Evolutionary conservation across 495 filamentous ascomycete genomes (phyloP).

Genomic region (Penicillium simplicissimum): DNA sequence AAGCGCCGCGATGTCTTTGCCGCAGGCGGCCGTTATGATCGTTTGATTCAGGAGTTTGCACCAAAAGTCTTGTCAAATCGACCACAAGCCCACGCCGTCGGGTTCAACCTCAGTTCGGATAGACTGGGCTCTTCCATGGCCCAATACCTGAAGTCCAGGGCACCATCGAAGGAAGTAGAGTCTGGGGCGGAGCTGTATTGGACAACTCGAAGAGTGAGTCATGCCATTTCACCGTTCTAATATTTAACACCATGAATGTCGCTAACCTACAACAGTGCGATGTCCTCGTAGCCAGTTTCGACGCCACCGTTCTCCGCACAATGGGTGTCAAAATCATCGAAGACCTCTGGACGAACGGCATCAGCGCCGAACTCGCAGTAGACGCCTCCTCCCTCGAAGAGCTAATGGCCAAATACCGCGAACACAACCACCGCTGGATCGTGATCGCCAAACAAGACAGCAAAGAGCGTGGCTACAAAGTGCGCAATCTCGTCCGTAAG

Average conservation of each 20-base stretch:
- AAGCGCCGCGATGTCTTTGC: slow-evolving; percentile 86
- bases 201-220: slow-evolving; percentile 61
- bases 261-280: slow-evolving; percentile 63
- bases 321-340: slow-evolving; percentile 72
- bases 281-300: slow-evolving; percentile 85
- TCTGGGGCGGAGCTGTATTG: slow-evolving; percentile 54
- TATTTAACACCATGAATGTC: background rate
- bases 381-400: slow-evolving; percentile 75
- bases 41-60: slow-evolving; percentile 62
- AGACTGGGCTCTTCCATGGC: slow-evolving; percentile 67
- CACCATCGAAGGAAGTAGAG: slow-evolving; percentile 65
- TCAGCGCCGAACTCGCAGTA: slow-evolving; percentile 86
- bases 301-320: slow-evolving; percentile 72
- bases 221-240: background rate
- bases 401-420: slow-evolving; percentile 62
- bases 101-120: slow-evolving; percentile 91
- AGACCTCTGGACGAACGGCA: slow-evolving; percentile 77
- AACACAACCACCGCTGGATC: slow-evolving; percentile 83
- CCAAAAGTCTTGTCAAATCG: slow-evolving; percentile 42
- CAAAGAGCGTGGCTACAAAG: slow-evolving; percentile 67
- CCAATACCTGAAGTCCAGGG: slow-evolving; percentile 64
- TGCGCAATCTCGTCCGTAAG: slow-evolving; percentile 70
- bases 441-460: slow-evolving; percentile 82
- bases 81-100: slow-evolving; percentile 70
- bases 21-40: slow-evolving; percentile 91